Conservation (phyloP, 208 protist genomes). For the Acanthamoeba triangularis region DNA sequence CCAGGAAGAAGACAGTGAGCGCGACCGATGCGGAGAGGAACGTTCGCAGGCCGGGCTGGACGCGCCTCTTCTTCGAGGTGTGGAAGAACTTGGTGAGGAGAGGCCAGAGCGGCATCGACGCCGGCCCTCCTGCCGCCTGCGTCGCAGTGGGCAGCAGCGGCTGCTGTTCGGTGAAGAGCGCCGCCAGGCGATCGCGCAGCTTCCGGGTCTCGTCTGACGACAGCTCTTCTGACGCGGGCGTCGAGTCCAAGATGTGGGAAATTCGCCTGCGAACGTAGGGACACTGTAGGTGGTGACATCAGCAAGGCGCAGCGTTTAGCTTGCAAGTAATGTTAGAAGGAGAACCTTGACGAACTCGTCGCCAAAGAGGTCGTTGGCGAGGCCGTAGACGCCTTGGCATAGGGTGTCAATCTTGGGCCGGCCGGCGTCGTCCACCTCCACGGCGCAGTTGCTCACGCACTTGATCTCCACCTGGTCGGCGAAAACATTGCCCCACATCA, state of each 20-base stretch:
- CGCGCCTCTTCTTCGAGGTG: neutral
- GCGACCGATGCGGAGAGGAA: neutral
- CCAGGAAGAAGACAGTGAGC: neutral
- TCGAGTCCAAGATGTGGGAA: neutral
- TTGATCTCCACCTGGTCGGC: neutral
- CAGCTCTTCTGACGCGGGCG: neutral
- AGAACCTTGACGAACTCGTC: constrained; percentile 28
- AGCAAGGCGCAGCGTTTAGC: too few relatives aligned
- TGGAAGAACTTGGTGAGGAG: constrained; percentile 7
- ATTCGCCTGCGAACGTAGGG: neutral
- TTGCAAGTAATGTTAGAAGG: too few relatives aligned
- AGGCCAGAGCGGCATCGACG: neutral
- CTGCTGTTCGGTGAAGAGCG: constrained; percentile 23
- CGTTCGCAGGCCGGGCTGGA: neutral
- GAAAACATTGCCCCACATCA: constrained; percentile 20
- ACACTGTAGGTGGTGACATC: neutral
- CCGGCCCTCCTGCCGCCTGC: neutral
- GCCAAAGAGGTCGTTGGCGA: constrained; percentile 10
- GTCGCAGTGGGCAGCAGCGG: neutral
- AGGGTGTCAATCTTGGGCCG: neutral
- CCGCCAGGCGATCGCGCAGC: neutral
- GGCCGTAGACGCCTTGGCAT: neutral
- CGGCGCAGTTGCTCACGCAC: constrained; percentile 43
- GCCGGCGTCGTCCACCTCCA: neutral
- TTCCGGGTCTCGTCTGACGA: neutral